Evolutionary conservation across 2,329 filamentous ascomycete species (phyloP), one percentile per base, ranked within the genome.

Genomic region (Aspergillus chevalieri): DNA sequence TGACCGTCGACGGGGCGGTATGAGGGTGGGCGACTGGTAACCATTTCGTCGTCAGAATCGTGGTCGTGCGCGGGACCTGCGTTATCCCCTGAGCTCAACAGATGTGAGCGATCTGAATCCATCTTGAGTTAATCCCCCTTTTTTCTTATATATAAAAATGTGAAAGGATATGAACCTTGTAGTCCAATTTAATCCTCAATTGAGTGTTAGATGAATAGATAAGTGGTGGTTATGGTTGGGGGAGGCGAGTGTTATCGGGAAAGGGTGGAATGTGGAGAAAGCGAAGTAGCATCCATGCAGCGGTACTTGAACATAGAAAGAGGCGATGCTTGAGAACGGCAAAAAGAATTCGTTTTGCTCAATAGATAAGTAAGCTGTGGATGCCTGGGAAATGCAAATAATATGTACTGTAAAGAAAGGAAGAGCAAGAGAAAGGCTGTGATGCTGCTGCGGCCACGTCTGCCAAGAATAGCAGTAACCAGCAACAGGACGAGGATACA

Each of bases 1-100:
- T 75, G 75, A 50, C 73, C 74, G 50, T 78, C 74, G 2, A 67
- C 65, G 14, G 74, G 72, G 47, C 72, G 74, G 55, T 75, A 69
- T 60, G 77, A 69, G 44, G 73, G 65, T 15, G 79, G 72, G 54
- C 75, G 72, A 54, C 64, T 71, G 53, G 64, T 63, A 47, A 69
- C 63, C 61, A 77, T 72, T 30, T 24, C 71, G 63, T 73, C 73
- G 54, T 72, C 68, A 52, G 68, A 69, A 47, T 66, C 65, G 47
- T 67, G 62, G 42, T 63, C 63, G 51, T 73, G 60, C 56, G 70
- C 66, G 57, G 67, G 64, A 50, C 66, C 62, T 54, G 52, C 48
- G 24, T 52, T 52, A 47, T 59, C 60, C 57, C 57, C 48, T 43
- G 52, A 44, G 43, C 56, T 55, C 52, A 53, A 49, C n/a, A 60